Conservation (phyloP, 2,329 filamentous ascomycete genomes). For the Penicillium capsulatum region DNA sequence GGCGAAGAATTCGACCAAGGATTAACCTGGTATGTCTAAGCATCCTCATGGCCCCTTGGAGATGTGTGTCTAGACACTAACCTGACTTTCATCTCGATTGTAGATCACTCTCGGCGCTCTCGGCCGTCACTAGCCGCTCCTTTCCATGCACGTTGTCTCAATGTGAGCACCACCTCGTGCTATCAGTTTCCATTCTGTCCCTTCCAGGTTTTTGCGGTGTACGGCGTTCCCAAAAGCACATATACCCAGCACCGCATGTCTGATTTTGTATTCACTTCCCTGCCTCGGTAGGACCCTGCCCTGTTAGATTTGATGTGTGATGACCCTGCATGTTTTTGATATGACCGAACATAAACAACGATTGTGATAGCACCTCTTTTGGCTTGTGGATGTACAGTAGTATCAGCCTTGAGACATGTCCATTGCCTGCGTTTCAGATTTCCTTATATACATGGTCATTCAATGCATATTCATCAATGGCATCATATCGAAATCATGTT, state of each 20-base stretch:
- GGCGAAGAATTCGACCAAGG: constrained; percentile 32
- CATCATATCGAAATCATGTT: too few relatives aligned
- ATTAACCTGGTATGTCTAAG: constrained; percentile 1
- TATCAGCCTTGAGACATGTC: too few relatives aligned
- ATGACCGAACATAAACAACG: not conserved
- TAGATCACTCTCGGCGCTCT: too few relatives aligned
- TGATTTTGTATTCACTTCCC: constrained; percentile 5
- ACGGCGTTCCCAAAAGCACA: constrained; percentile 22
- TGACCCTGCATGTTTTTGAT: constrained; percentile 5
- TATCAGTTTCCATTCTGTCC: not conserved
- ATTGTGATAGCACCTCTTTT: not conserved
- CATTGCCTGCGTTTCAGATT: too few relatives aligned
- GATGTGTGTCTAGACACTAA: not conserved
- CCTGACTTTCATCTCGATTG: not conserved
- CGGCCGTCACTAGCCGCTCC: too few relatives aligned
- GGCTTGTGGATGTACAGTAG: not conserved
- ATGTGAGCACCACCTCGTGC: too few relatives aligned
- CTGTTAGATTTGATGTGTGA: constrained; percentile 13
- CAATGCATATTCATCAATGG: too few relatives aligned
- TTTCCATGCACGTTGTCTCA: too few relatives aligned
- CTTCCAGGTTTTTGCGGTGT: constrained; percentile 11
- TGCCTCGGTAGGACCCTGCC: not conserved
- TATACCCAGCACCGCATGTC: constrained; percentile 20
- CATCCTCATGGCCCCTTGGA: not conserved
- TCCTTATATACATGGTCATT: too few relatives aligned